Conservation (phyloP, 1,284 basidiomycete genomes). For the Caloboletus firmus region DNA sequence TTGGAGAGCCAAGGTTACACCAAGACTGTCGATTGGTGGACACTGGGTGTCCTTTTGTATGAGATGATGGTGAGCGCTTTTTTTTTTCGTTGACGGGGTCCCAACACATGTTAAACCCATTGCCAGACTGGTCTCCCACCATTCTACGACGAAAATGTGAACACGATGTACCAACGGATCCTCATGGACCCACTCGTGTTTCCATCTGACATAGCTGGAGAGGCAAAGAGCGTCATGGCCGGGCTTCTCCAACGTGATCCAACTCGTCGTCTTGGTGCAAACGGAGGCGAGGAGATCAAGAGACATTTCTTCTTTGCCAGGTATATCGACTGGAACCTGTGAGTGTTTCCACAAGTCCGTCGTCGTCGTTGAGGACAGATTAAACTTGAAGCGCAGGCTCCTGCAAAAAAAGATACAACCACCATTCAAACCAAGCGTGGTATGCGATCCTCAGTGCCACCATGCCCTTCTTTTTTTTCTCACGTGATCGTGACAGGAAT, state of each 20-base stretch:
- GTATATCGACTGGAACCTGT: slow-evolving; percentile 89
- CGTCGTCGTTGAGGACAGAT: not conserved
- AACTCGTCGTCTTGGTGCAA: slow-evolving; percentile 78
- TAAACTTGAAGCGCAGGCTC: slow-evolving; percentile 47
- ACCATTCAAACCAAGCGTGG: slow-evolving; percentile 97
- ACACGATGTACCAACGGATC: slow-evolving; percentile 98
- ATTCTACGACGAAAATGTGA: slow-evolving; percentile 98
- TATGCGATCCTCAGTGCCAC: slow-evolving; percentile 41
- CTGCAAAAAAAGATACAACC: slow-evolving; percentile 96
- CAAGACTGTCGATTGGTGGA: slow-evolving; percentile 99
- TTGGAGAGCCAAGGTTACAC: slow-evolving; percentile 97
- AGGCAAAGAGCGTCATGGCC: slow-evolving; percentile 88
- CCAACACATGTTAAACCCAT: slow-evolving; percentile 4
- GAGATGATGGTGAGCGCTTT: slow-evolving; percentile 85
- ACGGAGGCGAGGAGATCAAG: slow-evolving; percentile 97
- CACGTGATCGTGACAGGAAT: slow-evolving; percentile 50
- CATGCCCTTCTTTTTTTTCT: not conserved
- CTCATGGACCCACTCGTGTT: slow-evolving; percentile 93
- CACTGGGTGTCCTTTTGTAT: slow-evolving; percentile 93
- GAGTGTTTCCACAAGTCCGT: slow-evolving; percentile 16
- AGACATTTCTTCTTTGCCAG: slow-evolving; percentile 94
- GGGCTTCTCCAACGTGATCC: slow-evolving; percentile 91
- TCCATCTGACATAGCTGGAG: slow-evolving; percentile 85
- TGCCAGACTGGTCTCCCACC: slow-evolving; percentile 89
- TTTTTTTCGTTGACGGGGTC: not conserved